A percentile compares a stretch with the other conserved stretches of the same genome.
phyloP scores from a whole-genome alignment of 208 protist species.

The Endotrypanum monterogeii region DNA sequence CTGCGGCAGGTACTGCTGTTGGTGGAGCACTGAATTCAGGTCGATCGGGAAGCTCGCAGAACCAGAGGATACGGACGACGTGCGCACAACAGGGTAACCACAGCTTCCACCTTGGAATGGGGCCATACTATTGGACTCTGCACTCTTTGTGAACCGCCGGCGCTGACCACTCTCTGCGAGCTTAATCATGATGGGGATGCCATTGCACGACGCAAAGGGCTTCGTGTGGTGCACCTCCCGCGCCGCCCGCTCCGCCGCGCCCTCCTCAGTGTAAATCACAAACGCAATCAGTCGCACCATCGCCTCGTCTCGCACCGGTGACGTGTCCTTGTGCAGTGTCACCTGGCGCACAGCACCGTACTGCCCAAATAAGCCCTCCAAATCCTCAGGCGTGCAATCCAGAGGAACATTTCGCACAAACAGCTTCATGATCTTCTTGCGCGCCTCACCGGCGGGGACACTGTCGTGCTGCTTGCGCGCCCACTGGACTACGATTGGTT shows the following conservation, averaged over 20 bases:
- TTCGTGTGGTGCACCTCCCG: conserved; percentile 55
- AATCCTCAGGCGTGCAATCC: conserved; percentile 32
- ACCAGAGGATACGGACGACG: conserved; percentile 5
- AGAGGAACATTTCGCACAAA: conserved; percentile 86
- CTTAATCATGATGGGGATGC: conserved; percentile 70
- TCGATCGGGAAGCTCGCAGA: not conserved
- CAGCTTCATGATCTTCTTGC: conserved; percentile 75
- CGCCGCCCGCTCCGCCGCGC: conserved; percentile 59
- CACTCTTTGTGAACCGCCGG: conserved; percentile 14
- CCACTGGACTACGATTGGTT: conserved; percentile 64
- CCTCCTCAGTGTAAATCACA: conserved; percentile 59
- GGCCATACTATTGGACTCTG: conserved; percentile 5
- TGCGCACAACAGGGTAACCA: not conserved
- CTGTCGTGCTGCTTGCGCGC: conserved; percentile 73
- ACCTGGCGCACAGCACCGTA: conserved; percentile 58
- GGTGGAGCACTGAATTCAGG: not conserved
- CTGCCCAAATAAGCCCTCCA: conserved; percentile 42
- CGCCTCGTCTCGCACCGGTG: conserved; percentile 28
- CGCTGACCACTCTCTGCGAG: conserved; percentile 49
- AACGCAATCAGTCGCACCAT: conserved; percentile 81
- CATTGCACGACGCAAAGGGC: conserved; percentile 47
- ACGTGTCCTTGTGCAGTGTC: conserved; percentile 79
- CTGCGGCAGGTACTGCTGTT: conserved; percentile 5
- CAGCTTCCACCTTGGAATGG: not conserved
- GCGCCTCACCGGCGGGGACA: conserved; percentile 51